Conservation (phyloP, 805 yeast species). For the Tetrapisispora taiwanensis region DNA sequence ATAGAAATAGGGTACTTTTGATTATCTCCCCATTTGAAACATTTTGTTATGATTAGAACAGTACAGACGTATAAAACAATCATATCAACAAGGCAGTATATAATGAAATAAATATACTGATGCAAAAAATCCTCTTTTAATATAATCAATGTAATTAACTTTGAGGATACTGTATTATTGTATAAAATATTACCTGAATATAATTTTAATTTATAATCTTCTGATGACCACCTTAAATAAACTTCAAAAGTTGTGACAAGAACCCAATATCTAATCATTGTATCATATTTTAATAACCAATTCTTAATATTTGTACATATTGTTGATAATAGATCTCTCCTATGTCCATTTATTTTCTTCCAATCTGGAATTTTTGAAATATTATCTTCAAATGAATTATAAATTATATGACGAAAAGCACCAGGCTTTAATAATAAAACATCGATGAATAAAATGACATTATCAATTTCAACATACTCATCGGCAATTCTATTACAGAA, state of each 20-base stretch:
- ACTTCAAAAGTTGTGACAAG: slow-evolving; percentile 75
- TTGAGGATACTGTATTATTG: not conserved
- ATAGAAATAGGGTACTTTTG: slow-evolving; percentile 12
- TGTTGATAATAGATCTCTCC: slow-evolving; percentile 2
- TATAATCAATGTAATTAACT: slow-evolving; percentile 26
- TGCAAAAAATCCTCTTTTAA: slow-evolving; percentile 28
- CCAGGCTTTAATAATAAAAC: slow-evolving; percentile 74
- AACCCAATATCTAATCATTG: slow-evolving; percentile 41
- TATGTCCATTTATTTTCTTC: slow-evolving; percentile 2
- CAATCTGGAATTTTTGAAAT: slow-evolving; percentile 12
- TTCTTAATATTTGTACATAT: slow-evolving; percentile 5
- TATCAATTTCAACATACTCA: slow-evolving; percentile 83
- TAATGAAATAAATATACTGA: slow-evolving; percentile 50
- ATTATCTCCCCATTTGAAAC: slow-evolving; percentile 25
- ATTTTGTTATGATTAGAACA: slow-evolving; percentile 20
- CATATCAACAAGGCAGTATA: slow-evolving; percentile 42
- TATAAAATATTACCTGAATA: not conserved
- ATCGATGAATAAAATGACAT: slow-evolving; percentile 75
- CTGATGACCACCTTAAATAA: slow-evolving; percentile 84
- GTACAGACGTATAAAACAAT: slow-evolving; percentile 32
- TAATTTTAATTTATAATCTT: slow-evolving; percentile 35
- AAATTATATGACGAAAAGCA: slow-evolving; percentile 80
- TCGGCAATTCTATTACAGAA: slow-evolving; percentile 71
- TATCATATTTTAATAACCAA: slow-evolving; percentile 17
- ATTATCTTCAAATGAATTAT: slow-evolving; percentile 41